Evolutionary conservation across 1,284 basidiomycete species (phyloP), one percentile per base, ranked within the genome.

Genomic region (Spongiforma sp.): DNA sequence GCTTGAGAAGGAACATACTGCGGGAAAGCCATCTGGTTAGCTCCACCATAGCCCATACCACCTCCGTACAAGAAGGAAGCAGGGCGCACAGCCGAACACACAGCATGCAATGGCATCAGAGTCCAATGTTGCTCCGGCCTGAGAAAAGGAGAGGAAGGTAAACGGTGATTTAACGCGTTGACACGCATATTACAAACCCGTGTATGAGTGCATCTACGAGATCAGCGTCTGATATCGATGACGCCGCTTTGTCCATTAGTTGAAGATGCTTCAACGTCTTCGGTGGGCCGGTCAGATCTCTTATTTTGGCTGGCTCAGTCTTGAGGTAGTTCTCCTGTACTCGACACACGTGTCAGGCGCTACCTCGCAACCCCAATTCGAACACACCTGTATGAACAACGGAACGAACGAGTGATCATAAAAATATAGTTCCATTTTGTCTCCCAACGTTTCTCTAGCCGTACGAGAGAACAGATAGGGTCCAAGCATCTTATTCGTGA

Each of bases 361-460:
- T 32, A 33, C 30, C 21, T 34, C 5, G 17, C 5, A 5, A 9
- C 12, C 4, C 5, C 26, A 5, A 24, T 10, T 8, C 28, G 57
- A 43, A 62, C 63, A 5, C 32, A 94, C 94, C 83, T 96, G 94
- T 59, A 99, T 93, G 81, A 99, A 99, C 34, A 99, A 80, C 0
- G 97, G 97, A 57, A 99, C 87, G 71, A 99, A 94, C 2, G 90
- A 88, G 72, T 95, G 93, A 75, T 99, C 98, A 66, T 98, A 95
- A 80, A 99, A 99, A 79, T 99, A 99, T 66, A 94, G 79, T 68
- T 99, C 96, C 81, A 98, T 93, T 81, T 98, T 98, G 71, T 99
- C 95, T 56, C 86, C 89, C 11, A 99, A 81, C 0, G 92, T 91
- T 76, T 96, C 90, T 59, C 90, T 86, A 56, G 90, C 88, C 0